phyloP scores from a whole-genome alignment of 2,329 filamentous ascomycete genomes.

The Aspergillus ruber region DNA sequence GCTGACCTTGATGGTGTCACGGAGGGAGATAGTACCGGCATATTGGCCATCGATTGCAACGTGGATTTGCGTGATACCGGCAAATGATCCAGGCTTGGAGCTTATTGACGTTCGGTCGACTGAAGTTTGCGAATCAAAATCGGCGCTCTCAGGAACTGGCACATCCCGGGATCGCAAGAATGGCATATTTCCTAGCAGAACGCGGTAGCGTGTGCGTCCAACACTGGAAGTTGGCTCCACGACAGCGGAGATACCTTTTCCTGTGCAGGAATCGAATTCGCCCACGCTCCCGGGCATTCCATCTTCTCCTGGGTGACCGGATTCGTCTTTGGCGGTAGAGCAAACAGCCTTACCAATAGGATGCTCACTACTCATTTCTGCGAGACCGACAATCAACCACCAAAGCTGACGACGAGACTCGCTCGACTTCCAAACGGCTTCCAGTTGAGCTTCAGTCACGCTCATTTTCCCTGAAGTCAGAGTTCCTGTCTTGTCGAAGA shows the following conservation, averaged over 20 bases:
- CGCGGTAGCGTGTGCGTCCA: constrained; percentile 65
- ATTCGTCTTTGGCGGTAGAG: constrained; percentile 64
- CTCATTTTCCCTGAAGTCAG: constrained; percentile 94
- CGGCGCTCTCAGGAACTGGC: constrained; percentile 34
- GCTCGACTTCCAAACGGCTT: constrained; percentile 61
- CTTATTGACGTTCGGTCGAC: constrained; percentile 20
- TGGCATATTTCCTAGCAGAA: constrained; percentile 75
- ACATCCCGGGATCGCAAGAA: constrained; percentile 70
- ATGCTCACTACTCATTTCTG: constrained; percentile 92
- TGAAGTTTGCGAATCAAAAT: constrained; percentile 26
- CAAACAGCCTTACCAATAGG: constrained; percentile 89
- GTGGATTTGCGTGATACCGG: constrained; percentile 85
- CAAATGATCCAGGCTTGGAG: constrained; percentile 31
- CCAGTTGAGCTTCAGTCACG: constrained; percentile 66
- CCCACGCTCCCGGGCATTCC: constrained; percentile 76
- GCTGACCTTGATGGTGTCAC: constrained; percentile 85
- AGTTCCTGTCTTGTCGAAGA: constrained; percentile 94
- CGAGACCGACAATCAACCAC: constrained; percentile 95
- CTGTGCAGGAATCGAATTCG: constrained; percentile 76
- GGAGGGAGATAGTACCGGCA: constrained; percentile 73
- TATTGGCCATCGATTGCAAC: constrained; percentile 78
- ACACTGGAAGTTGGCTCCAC: constrained; percentile 68
- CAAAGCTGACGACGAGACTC: constrained; percentile 68
- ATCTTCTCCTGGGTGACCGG: constrained; percentile 65
- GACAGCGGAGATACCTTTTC: constrained; percentile 73